phyloP scores from a whole-genome alignment of 176 grass and related monocot species.

The Alopecurus myosuroides region DNA sequence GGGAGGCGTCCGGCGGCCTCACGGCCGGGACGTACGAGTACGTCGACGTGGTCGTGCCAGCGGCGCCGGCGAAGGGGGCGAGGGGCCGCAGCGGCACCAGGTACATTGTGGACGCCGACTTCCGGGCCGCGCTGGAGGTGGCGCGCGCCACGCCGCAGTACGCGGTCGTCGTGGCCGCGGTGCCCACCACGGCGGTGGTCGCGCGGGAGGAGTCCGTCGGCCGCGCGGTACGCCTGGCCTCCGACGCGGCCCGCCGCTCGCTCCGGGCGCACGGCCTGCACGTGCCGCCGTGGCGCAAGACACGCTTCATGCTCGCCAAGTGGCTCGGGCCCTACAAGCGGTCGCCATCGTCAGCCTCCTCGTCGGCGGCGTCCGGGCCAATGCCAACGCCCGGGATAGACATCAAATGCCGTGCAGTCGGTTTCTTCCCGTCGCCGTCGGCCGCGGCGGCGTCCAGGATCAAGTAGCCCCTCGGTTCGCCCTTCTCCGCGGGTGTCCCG shows the following conservation, averaged over 20 bases:
- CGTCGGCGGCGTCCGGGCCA: neutral
- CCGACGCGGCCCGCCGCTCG: conserved; percentile 54
- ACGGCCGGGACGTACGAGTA: conserved; percentile 82
- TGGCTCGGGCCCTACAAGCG: conserved; percentile 88
- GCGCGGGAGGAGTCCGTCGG: conserved; percentile 51
- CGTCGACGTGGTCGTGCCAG: conserved; percentile 62
- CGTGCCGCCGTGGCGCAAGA: conserved; percentile 91
- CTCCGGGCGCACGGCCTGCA: conserved; percentile 60
- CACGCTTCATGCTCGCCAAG: conserved; percentile 84
- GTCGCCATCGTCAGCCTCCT: conserved; percentile 18
- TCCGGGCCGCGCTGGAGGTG: conserved; percentile 68
- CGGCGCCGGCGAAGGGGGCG: neutral
- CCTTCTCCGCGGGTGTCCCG: neutral
- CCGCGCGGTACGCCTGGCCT: conserved; percentile 47
- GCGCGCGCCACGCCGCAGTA: conserved; percentile 72
- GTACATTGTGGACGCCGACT: conserved; percentile 92
- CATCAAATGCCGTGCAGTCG: conserved; percentile 50
- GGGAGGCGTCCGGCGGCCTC: conserved; percentile 49
- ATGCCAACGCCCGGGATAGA: conserved; percentile 31
- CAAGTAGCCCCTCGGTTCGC: neutral
- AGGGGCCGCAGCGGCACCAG: neutral
- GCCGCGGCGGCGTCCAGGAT: conserved; percentile 32
- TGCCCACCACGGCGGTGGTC: conserved; percentile 52
- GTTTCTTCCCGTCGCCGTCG: conserved; percentile 20
- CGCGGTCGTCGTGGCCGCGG: conserved; percentile 30